phyloP scores from a whole-genome alignment of 75 land plant species.

The Pinus taeda region DNA sequence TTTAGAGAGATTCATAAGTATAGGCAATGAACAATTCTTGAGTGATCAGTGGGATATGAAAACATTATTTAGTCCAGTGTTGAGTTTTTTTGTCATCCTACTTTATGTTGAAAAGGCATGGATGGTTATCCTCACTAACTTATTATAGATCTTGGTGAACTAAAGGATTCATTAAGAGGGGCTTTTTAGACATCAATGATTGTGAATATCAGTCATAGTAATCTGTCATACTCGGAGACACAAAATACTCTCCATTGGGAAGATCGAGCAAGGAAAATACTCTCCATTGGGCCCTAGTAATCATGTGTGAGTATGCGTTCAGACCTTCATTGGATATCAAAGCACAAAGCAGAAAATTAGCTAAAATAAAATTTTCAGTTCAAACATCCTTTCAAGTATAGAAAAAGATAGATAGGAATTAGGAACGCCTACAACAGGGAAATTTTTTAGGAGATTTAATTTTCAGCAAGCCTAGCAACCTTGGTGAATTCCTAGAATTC shows the following conservation, averaged over 20 bases:
- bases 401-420: slow-evolving; percentile 48
- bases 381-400: no score
- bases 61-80: neutral
- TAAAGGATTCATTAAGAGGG: slow-evolving; percentile 30
- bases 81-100: neutral
- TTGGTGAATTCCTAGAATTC: no score
- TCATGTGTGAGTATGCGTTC: no score
- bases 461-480: no score
- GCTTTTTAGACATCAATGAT: slow-evolving; percentile 31
- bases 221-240: slow-evolving; percentile 19
- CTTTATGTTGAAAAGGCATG: neutral
- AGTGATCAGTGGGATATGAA: no score
- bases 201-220: slow-evolving; percentile 21
- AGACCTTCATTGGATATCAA: no score
- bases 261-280: slow-evolving; percentile 26
- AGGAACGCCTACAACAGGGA: slow-evolving; percentile 37
- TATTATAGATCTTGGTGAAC: neutral
- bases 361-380: no score
- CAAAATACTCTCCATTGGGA: slow-evolving; percentile 33
- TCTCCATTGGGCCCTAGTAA: no score
- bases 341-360: no score
- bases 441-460: no score
- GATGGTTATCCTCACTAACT: neutral
- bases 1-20: neutral
- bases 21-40: neutral